Conservation (phyloP, 108 stramenopile species). For the Cyclotella baltica region DNA sequence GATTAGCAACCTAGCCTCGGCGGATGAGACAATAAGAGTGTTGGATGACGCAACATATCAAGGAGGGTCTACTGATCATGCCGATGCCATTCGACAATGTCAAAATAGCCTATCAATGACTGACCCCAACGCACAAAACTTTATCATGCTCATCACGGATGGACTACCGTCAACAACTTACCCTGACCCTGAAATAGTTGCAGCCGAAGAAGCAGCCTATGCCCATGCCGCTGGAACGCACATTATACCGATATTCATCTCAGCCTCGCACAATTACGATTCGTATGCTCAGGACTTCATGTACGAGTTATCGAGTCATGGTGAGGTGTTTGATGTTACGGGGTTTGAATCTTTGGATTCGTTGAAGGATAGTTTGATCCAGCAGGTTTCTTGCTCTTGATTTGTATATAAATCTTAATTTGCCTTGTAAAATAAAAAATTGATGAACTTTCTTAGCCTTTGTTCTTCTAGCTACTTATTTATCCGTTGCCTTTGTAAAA, state of each 20-base stretch:
- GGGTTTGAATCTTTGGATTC: conserved; percentile 34
- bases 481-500: too few species aligned
- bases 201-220: conserved; percentile 20
- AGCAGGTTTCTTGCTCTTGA: too few species aligned
- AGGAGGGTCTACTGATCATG: conserved; percentile 38
- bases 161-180: conserved; percentile 21
- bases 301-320: conserved; percentile 28
- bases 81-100: conserved; percentile 26
- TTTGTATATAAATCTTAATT: too few species aligned
- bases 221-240: conserved; percentile 29
- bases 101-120: conserved; percentile 9
- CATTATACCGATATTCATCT: conserved; percentile 50
- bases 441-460: too few species aligned
- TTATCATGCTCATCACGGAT: conserved; percentile 49
- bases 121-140: conserved; percentile 19
- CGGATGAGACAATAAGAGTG: conserved; percentile 18
- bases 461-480: too few species aligned
- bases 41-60: conserved; percentile 22
- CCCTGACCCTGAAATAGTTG: conserved; percentile 20
- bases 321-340: conserved; percentile 45
- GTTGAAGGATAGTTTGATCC: conserved; percentile 39
- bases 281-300: conserved; percentile 28
- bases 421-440: too few species aligned
- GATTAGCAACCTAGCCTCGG: background rate
- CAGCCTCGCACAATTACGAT: conserved; percentile 10